phyloP scores from a whole-genome alignment of 2,329 filamentous ascomycete species.

The Drechslerella coelobrocha region DNA sequence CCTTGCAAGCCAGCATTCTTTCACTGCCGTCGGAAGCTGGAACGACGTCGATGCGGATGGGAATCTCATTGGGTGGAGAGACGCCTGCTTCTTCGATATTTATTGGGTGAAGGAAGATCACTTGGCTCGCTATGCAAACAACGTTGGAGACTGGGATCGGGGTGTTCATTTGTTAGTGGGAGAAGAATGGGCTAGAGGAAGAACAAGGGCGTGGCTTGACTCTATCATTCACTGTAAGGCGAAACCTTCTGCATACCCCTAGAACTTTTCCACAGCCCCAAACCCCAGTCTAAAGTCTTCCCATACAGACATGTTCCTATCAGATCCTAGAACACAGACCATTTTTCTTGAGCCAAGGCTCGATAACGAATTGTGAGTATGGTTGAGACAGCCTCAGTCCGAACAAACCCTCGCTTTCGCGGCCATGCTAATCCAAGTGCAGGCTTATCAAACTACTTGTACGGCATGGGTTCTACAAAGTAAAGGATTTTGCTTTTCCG shows the following conservation, averaged over 20 bases:
- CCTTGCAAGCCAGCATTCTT: constrained; percentile 74
- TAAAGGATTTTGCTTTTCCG: constrained; percentile 83
- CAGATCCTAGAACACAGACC: constrained; percentile 70
- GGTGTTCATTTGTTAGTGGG: constrained; percentile 89
- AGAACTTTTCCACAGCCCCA: neutral
- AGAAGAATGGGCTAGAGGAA: constrained; percentile 86
- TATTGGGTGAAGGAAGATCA: constrained; percentile 97
- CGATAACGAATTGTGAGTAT: constrained; percentile 79
- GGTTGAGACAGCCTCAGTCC: neutral
- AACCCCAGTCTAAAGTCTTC: neutral
- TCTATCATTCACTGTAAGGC: constrained; percentile 87
- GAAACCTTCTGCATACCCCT: constrained; percentile 61
- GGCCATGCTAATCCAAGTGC: constrained; percentile 9
- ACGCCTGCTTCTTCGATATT: constrained; percentile 84
- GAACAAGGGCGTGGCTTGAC: constrained; percentile 80
- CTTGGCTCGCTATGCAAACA: constrained; percentile 71
- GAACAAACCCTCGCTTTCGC: neutral
- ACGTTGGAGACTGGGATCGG: constrained; percentile 79
- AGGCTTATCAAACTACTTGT: constrained; percentile 76
- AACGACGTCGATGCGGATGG: constrained; percentile 61
- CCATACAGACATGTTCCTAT: constrained; percentile 53
- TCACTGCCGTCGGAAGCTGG: constrained; percentile 92
- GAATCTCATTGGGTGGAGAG: constrained; percentile 36
- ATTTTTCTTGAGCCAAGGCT: constrained; percentile 88
- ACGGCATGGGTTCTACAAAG: constrained; percentile 79